These are phyloP conservation scores for Colletotrichum aenigma DNA, from an alignment of 2,329 filamentous ascomycete species.

Conservation along the genomic window DNA sequence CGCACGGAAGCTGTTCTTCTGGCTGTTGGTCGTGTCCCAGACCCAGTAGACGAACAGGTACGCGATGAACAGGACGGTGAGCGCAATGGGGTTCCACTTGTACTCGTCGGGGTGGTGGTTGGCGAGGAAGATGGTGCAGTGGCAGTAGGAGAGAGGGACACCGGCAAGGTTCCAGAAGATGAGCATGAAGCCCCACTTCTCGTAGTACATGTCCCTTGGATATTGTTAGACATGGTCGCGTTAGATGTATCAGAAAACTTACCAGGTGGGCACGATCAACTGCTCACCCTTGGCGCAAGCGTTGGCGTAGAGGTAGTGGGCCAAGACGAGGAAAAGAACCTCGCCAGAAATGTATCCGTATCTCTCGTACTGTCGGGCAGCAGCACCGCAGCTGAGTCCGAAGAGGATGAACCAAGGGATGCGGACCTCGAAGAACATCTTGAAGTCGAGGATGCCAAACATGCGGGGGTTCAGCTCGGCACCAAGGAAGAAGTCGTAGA, in stretches of 20 bases:
- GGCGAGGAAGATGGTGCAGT: slow-evolving; percentile 89
- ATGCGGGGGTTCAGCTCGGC: slow-evolving; percentile 88
- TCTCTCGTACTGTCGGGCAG: slow-evolving; percentile 80
- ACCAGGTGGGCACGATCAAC: slow-evolving; percentile 84
- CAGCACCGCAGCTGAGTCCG: slow-evolving; percentile 75
- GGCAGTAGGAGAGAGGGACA: slow-evolving; percentile 89
- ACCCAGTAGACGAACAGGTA: slow-evolving; percentile 89
- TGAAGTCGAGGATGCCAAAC: slow-evolving; percentile 81
- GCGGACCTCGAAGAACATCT: slow-evolving; percentile 96
- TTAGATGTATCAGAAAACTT: slow-evolving; percentile 19
- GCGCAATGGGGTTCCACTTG: slow-evolving; percentile 72
- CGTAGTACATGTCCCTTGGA: slow-evolving; percentile 87
- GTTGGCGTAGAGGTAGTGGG: slow-evolving; percentile 90
- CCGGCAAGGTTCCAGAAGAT: slow-evolving; percentile 97
- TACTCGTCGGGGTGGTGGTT: slow-evolving; percentile 82
- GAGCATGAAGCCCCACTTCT: slow-evolving; percentile 97
- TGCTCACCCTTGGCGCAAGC: slow-evolving; percentile 93
- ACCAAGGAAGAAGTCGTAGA: slow-evolving; percentile 95
- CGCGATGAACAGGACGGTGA: slow-evolving; percentile 67
- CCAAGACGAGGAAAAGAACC: slow-evolving; percentile 83
- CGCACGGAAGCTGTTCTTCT: slow-evolving; percentile 91
- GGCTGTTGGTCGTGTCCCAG: slow-evolving; percentile 90
- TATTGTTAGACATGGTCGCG: not conserved
- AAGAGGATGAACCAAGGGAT: slow-evolving; percentile 93
- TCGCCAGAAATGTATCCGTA: slow-evolving; percentile 90